These are phyloP conservation scores for Physcia stellaris DNA, from an alignment of 495 filamentous ascomycete genomes.

Conservation along the genomic window DNA sequence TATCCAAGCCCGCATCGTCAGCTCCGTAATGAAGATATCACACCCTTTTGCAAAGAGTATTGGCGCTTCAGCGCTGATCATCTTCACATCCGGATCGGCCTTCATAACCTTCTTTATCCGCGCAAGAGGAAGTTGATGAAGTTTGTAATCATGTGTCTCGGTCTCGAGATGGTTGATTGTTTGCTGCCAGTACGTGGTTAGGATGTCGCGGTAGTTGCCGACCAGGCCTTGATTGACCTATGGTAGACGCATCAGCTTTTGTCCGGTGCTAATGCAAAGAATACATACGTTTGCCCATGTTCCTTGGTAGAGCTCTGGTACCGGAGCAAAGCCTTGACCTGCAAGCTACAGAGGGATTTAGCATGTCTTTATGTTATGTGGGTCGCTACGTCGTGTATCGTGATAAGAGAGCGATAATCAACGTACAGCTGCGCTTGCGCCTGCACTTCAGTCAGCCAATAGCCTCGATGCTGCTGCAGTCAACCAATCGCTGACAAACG, in stretches of 20 bases:
- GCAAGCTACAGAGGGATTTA: slow-evolving; percentile 36
- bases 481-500: not conserved
- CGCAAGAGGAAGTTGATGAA: slow-evolving; percentile 88
- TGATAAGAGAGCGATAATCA: slow-evolving; percentile 1
- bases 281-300: slow-evolving; percentile 80
- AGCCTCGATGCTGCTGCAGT: not conserved
- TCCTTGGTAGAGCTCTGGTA: slow-evolving; percentile 77
- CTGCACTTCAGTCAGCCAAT: slow-evolving; percentile 29
- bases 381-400: slow-evolving; percentile 5
- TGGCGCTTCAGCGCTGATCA: slow-evolving; percentile 97
- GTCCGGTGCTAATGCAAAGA: slow-evolving; percentile 2
- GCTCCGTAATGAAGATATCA: slow-evolving; percentile 97
- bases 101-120: slow-evolving; percentile 99
- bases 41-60: slow-evolving; percentile 98
- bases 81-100: slow-evolving; percentile 96
- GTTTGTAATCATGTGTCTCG: slow-evolving; percentile 94
- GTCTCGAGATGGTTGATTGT: slow-evolving; percentile 87
- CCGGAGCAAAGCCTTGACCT: slow-evolving; percentile 66
- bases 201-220: slow-evolving; percentile 86
- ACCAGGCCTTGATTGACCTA: slow-evolving; percentile 91
- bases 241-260: slow-evolving; percentile 7
- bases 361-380: slow-evolving; percentile 4
- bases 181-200: slow-evolving; percentile 98
- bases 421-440: slow-evolving; percentile 71
- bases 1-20: slow-evolving; percentile 99